phyloP scores from a whole-genome alignment of 2,329 filamentous ascomycete genomes.

The Alternaria postmessia region DNA sequence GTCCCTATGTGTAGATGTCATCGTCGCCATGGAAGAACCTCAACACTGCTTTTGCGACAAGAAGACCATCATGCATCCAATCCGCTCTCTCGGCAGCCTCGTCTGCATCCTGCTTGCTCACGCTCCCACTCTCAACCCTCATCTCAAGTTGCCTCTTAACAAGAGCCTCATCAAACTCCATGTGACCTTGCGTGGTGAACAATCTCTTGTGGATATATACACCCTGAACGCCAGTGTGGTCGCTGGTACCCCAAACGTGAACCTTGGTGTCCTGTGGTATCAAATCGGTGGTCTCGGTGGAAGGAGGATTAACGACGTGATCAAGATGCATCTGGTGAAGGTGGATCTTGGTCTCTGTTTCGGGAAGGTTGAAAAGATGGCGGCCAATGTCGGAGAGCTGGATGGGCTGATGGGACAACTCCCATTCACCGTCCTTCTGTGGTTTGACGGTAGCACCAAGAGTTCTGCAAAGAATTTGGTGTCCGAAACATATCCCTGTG shows the following conservation, averaged over 20 bases:
- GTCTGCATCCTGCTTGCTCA: slow-evolving; percentile 48
- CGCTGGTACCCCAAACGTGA: slow-evolving; percentile 59
- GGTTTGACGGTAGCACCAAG: slow-evolving; percentile 53
- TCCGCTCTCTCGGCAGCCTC: slow-evolving; percentile 45
- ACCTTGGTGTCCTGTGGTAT: slow-evolving; percentile 52
- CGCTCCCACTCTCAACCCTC: slow-evolving; percentile 54
- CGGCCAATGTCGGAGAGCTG: slow-evolving; percentile 52
- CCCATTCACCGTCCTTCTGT: slow-evolving; percentile 55
- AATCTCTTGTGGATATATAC: slow-evolving; percentile 56
- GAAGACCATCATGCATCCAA: slow-evolving; percentile 44
- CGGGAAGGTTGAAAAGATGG: slow-evolving; percentile 50
- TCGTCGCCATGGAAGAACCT: slow-evolving; percentile 47
- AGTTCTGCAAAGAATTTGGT: slow-evolving; percentile 57
- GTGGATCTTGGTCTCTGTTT: slow-evolving; percentile 44
- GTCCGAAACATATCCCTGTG: slow-evolving; percentile 59
- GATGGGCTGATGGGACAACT: slow-evolving; percentile 56
- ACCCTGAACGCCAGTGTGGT: slow-evolving; percentile 56
- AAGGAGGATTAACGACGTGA: slow-evolving; percentile 51
- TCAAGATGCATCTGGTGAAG: slow-evolving; percentile 61
- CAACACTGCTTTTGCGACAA: slow-evolving; percentile 41
- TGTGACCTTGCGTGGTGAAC: slow-evolving; percentile 59
- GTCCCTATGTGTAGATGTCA: slow-evolving; percentile 25
- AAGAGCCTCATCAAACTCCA: slow-evolving; percentile 58
- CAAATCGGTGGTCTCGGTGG: slow-evolving; percentile 29
- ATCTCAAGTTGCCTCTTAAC: slow-evolving; percentile 57